Base-by-base conservation (phyloP, 2,329 filamentous ascomycete species). In the Colletotrichum sp. region DNA sequence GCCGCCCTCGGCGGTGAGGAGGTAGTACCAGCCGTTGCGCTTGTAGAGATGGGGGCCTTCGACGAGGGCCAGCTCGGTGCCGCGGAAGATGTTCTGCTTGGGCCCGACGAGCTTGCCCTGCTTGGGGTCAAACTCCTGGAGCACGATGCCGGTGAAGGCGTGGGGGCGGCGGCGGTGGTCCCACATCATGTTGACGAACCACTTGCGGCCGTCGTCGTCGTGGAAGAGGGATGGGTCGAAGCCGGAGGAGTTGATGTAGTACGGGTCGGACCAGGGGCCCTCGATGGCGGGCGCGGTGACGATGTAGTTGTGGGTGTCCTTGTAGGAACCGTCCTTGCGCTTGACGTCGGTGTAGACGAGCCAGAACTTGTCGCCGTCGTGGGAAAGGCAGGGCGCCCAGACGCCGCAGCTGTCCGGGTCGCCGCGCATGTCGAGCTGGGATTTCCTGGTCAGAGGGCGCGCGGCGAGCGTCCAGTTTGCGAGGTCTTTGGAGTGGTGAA, bases 331-430 rank as follows among this genome's bases (percentile, higher is more conserved):
- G 78, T 93, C 92, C 81, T 93, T 93, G 78, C 92, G 90, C 84
- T 93, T 93, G 18, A 93, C 91, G 79, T 93, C 91, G 1, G 91
- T 92, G 81, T 92, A 93, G 3, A 93, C 91, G 7, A 93, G 88
- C 87, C 89, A 93, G 83, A 92, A 93, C 70, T 84, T 88, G 4
- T 88, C 85, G 62, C 90, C 91, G 77, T 93, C 91, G 78, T 93
- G 90, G 0, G 88, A 90, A 24, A 93, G 86, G 79, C 92, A 93
- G 0, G 92, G 92, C 3, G 92, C 91, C 90, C 91, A 93, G n/a
- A 93, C 84, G 49, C 90, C 90, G 78, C 90, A 91, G 81, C 89
- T 90, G 80, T 92, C 90, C 1, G 90, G 90, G 79, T 91, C 85
- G n/a, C 90, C 89, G 18, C 90, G 88, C 89, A 91, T 89, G 78